Base-by-base conservation (phyloP, 257 asterid species). In the Linaria vulgaris region DNA sequence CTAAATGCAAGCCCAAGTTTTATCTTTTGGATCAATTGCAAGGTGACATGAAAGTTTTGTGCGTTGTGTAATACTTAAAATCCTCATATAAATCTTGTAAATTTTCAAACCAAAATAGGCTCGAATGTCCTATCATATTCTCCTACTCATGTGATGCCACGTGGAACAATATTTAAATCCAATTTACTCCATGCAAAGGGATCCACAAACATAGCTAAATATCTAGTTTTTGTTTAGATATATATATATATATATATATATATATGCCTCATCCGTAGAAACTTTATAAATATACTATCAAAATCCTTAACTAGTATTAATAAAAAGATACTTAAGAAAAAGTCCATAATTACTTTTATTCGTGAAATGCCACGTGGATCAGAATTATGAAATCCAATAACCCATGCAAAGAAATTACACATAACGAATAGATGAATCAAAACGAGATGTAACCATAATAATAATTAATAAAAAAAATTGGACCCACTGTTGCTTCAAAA, bases 401-500 rank as follows among this genome's bases (percentile, higher is more conserved):
- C 17, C 64, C 82, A 76, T 70, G 73, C 78, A 80, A 70, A 22
- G 55, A 66, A 59, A 41, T 51, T 73, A 61, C 27, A 46, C 31
- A 55, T 44, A 27, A 64, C 63, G 63, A 71, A 64, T 67, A 74
- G 76, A 74, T 67, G 63, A 50, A 77, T 70, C 61, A 55, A 45
- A 72, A 49, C 56, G 59, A 27, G 7, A 64, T 57, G 50, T 50
- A 67, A 27, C n/a, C 24, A 30, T 30, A 30, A 37, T 64, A n/a
- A n/a, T n/a, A n/a, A n/a, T n/a, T n/a, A n/a, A n/a, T n/a, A n/a
- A n/a, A n/a, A n/a, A n/a, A n/a, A n/a, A n/a, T n/a, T n/a, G n/a
- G n/a, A 21, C 53, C 69, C 74, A 58, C 73, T 69, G 73, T 81
- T 81, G 95, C 87, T 81, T 82, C 80, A 39, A 69, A 80, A 57